Percentiles rank a stretch among this genome's conserved stretches.
Conservation (phyloP, 495 filamentous ascomycete species). For the Beverwykella pulmonaria region DNA sequence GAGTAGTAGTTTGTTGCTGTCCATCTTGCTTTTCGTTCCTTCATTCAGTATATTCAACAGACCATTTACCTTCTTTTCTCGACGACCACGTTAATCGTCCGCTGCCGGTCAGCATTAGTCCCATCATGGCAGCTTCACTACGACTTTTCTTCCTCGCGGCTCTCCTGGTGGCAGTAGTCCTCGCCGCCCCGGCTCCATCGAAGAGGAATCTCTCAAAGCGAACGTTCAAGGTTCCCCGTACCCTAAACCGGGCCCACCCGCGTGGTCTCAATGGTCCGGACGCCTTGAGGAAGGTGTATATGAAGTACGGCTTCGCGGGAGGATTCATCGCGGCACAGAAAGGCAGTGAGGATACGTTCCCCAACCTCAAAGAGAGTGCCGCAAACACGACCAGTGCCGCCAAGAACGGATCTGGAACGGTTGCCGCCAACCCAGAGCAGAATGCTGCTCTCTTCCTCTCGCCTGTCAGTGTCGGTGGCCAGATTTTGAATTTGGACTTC, state of each 20-base stretch:
- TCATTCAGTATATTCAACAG: slow-evolving; percentile 22
- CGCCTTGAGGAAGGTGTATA: slow-evolving; percentile 35
- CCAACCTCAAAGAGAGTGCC: slow-evolving; percentile 11
- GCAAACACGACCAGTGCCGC: slow-evolving; percentile 26
- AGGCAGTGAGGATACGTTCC: background rate
- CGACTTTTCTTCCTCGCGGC: slow-evolving; percentile 34
- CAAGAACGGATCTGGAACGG: slow-evolving; percentile 54
- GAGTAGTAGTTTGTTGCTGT: slow-evolving; percentile 12
- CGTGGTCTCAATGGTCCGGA: slow-evolving; percentile 32
- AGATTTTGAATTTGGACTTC: slow-evolving; percentile 74
- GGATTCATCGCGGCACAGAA: slow-evolving; percentile 27
- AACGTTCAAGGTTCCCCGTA: slow-evolving; percentile 36
- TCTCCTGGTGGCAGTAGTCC: slow-evolving; percentile 30
- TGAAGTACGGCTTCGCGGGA: slow-evolving; percentile 27
- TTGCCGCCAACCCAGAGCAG: slow-evolving; percentile 62
- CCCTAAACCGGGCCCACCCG: slow-evolving; percentile 20
- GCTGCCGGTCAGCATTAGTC: slow-evolving; percentile 38
- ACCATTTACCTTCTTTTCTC: slow-evolving; percentile 31
- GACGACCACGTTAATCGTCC: background rate
- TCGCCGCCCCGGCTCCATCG: slow-evolving; percentile 26
- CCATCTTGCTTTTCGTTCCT: slow-evolving; percentile 2
- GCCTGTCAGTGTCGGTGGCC: slow-evolving; percentile 71
- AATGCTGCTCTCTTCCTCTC: slow-evolving; percentile 71
- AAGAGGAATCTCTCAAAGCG: slow-evolving; percentile 28
- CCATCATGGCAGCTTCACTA: slow-evolving; percentile 29